A percentile compares a stretch with the other conserved stretches of the same genome.
Conservation (phyloP, 495 filamentous ascomycete species). For the Penicillium samsonianum region DNA sequence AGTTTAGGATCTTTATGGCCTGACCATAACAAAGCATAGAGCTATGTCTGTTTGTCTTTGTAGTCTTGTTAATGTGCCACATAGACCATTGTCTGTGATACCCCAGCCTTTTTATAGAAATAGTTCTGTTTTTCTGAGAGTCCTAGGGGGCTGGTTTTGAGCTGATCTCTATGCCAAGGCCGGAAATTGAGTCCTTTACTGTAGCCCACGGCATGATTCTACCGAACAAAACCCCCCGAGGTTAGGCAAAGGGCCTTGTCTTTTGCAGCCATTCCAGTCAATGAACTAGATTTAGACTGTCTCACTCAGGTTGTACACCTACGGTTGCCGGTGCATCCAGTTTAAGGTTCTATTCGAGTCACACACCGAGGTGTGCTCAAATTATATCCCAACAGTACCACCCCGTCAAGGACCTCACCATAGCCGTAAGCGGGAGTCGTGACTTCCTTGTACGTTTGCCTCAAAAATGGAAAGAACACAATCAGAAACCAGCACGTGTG, state of each 20-base stretch:
- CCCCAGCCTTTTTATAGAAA: neutral
- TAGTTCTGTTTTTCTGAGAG: neutral
- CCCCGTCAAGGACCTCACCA: neutral
- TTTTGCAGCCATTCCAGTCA: neutral
- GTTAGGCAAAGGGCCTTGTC: neutral
- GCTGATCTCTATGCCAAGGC: neutral
- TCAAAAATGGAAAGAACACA: neutral
- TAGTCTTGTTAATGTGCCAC: neutral
- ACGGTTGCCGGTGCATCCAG: neutral
- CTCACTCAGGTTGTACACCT: conserved; percentile 4
- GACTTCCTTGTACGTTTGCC: conserved; percentile 5
- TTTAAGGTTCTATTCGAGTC: conserved; percentile 8
- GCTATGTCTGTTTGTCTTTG: neutral
- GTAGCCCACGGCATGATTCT: neutral
- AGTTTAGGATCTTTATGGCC: neutral
- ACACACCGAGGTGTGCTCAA: neutral
- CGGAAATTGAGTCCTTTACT: neutral
- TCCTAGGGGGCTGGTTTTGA: neutral
- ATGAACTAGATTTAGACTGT: conserved; percentile 1
- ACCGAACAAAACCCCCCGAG: conserved; percentile 2
- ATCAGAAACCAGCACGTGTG: neutral
- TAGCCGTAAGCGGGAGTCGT: neutral
- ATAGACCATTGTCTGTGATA: neutral
- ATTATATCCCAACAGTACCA: neutral
- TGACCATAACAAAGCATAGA: neutral